Base-by-base conservation (phyloP, 176 grass and related monocot species). In the Aegilops speltoides region DNA sequence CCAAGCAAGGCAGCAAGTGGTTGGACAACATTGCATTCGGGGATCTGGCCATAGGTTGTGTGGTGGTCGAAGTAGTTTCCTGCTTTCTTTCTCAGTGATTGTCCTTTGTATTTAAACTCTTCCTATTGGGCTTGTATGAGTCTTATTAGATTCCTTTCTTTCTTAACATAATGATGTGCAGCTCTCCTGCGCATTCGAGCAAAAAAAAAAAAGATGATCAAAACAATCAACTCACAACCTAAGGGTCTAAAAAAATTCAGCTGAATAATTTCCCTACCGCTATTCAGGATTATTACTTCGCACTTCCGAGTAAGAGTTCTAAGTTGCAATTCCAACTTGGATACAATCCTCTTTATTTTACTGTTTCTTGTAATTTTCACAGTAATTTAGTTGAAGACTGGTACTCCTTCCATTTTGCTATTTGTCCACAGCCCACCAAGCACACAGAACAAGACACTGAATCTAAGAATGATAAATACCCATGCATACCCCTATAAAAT, bases 141-240 rank as follows among this genome's bases (percentile, higher is more conserved):
- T 59, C 56, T 22, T 59, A 19, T n/a, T 59, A 59, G 56, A 59
- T 20, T 59, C 56, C 52, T 57, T 43, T 43, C 40, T 43, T 43
- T 43, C 40, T 43, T 43, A 43, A 43, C 11, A 43, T 43, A 43
- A 43, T 43, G 40, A 11, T 43, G 40, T 2, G 40, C 40, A 43
- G 10, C 40, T 43, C 40, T 43, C 40, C 40, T 43, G 40, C 10
- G 10, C 40, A 43, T 43, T 43, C 10, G 40, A 43, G 10, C 2
- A 11, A 11, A 43, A 43, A 40, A 43, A 40, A 43, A 43, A 43
- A 43, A 28, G 41, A 38, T 68, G 14, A 17, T 67, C 36, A 38
- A 83, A 85, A 88, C 14, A 37, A 50, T 38, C 25, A 79, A 54
- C 4, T 64, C 10, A 84, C 38, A 65, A 73, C 17, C 70, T 45